Evolutionary conservation across 2,329 filamentous ascomycete species (phyloP), one percentile per base, ranked within the genome.

Genomic region (Malbranchea cinnamomea): DNA sequence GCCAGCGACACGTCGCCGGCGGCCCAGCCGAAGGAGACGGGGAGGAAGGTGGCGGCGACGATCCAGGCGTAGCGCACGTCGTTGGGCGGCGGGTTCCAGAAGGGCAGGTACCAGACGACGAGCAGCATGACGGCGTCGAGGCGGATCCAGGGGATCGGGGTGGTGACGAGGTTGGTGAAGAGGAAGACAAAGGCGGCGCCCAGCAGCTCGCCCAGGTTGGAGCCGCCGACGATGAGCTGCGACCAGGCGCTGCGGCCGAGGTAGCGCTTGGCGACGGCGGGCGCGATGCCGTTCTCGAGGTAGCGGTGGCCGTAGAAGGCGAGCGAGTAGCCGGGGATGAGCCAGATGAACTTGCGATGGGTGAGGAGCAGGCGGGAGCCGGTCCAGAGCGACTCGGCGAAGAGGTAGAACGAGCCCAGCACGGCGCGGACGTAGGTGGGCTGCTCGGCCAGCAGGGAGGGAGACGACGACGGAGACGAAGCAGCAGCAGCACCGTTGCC

Each of bases 281-380:
- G 60, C 1, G 57, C 57, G 22, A 67, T 54, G 13, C 54, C 56
- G 37, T 64, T 64, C 41, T 67, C 62, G 23, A 67, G 54, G 36
- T 64, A 67, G 13, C 63, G 50, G 37, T 67, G 63, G 2, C 53
- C 61, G 40, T 66, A 66, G 6, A 66, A 50, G 1, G 60, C 60
- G 26, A 66, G 42, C 1, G 61, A 55, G 36, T 66, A 67, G 20
- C 60, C 57, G 5, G 62, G 59, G 4, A 65, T 42, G 16, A 67
- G 50, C 63, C 63, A 67, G 37, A 65, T 44, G 39, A 64, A 65
- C 35, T 60, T 56, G 16, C 60, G 52, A 16, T 53, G 56, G 2
- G 55, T 58, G 41, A 63, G 59, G 27, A 66, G 54, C 25, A 66
- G 61, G 27, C 50, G 54, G 11, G 42, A 56, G 15, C 63, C 63